Conservation (phyloP, 495 filamentous ascomycete genomes). For the Xylaria nigripes region DNA sequence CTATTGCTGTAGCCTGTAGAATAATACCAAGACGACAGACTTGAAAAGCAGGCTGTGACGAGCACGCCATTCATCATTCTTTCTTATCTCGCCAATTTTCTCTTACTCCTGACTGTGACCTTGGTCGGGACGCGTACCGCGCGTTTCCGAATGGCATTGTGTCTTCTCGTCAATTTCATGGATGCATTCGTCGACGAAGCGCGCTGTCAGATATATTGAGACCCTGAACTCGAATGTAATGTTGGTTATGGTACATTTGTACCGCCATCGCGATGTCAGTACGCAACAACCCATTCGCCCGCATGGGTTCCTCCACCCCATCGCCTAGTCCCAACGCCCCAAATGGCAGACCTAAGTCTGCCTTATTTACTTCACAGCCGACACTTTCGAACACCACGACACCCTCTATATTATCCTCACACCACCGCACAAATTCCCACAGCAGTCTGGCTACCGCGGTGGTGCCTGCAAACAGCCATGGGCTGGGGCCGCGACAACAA, state of each 20-base stretch:
- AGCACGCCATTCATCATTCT: neutral
- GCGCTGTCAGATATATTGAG: constrained; percentile 3
- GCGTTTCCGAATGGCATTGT: constrained; percentile 10
- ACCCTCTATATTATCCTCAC: constrained; percentile 14
- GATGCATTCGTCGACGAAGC: neutral
- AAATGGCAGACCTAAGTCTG: constrained; percentile 59
- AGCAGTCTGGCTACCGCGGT: constrained; percentile 21
- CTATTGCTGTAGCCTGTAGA: neutral
- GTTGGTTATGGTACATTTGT: constrained; percentile 24
- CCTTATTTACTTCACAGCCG: constrained; percentile 47
- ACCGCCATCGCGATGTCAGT: constrained; percentile 32
- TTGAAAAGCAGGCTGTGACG: no score
- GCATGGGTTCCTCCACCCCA: constrained; percentile 53
- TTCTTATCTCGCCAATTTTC: neutral
- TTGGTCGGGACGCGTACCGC: neutral
- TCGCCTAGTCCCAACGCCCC: constrained; percentile 41
- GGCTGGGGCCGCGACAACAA: constrained; percentile 33
- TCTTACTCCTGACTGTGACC: neutral
- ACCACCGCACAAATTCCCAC: constrained; percentile 39
- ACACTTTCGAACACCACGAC: constrained; percentile 38
- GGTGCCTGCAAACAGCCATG: constrained; percentile 24
- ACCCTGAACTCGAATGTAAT: neutral
- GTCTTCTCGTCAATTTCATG: neutral
- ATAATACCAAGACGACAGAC: neutral
- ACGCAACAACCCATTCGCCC: constrained; percentile 70